Evolutionary conservation across 768 basidiomycete species (phyloP).

Genomic region (Heimioporus sp.): DNA sequence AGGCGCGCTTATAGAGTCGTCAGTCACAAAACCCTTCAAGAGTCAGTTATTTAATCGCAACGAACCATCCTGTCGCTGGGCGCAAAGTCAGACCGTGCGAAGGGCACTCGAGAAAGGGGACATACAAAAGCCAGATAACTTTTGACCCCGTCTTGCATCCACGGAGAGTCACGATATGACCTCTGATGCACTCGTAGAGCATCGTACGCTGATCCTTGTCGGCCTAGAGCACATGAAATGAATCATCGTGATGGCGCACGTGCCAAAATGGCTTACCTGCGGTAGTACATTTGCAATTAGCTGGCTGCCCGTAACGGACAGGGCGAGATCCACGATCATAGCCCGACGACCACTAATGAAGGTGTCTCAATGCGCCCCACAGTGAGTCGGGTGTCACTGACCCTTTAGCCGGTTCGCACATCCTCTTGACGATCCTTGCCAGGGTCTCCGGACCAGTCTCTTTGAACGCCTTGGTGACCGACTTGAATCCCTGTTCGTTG

Average conservation of each 20-base stretch:
- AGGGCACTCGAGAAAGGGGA: not conserved
- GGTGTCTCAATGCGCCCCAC: conserved; percentile 16
- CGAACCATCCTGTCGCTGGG: conserved; percentile 57
- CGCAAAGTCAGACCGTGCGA: conserved; percentile 1
- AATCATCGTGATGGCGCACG: not conserved
- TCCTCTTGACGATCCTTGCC: conserved; percentile 69
- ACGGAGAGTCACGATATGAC: conserved; percentile 85
- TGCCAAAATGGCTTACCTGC: conserved; percentile 43
- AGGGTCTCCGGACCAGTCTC: conserved; percentile 78
- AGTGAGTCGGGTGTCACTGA: conserved; percentile 23
- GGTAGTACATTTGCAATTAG: conserved; percentile 81
- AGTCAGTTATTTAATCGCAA: not conserved
- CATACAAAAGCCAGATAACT: conserved; percentile 85
- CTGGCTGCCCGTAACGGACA: conserved; percentile 84
- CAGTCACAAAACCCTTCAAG: conserved; percentile 10
- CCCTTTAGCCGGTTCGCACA: conserved; percentile 88
- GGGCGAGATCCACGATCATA: conserved; percentile 82
- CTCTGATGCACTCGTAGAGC: conserved; percentile 82
- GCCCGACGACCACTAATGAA: conserved; percentile 61
- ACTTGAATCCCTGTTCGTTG: conserved; percentile 86
- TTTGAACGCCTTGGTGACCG: conserved; percentile 82
- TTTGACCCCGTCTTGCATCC: conserved; percentile 91
- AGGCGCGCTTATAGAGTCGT: conserved; percentile 47
- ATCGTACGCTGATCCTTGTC: conserved; percentile 83
- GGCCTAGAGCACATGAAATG: conserved; percentile 44